Evolutionary conservation across 768 basidiomycete genomes (phyloP).

Genomic region (Cyclocybe cylindracea): DNA sequence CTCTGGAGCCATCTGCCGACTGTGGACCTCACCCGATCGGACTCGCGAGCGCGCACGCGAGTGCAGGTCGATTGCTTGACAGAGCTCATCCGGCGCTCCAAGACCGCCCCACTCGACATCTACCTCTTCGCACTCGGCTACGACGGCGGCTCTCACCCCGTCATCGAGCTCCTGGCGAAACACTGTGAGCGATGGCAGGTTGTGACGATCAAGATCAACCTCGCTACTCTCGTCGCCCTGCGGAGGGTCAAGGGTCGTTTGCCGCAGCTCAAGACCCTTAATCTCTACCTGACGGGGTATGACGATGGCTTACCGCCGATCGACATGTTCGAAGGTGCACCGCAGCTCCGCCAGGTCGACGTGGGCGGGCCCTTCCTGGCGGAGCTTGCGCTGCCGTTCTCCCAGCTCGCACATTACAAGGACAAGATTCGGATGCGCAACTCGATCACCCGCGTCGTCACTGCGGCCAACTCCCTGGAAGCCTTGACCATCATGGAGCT

Average conservation of each 20-base stretch:
- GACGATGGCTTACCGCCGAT: neutral
- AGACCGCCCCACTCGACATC: constrained; percentile 6
- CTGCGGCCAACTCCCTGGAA: neutral
- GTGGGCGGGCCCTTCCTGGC: neutral
- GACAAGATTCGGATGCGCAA: neutral
- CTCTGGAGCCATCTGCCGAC: no score
- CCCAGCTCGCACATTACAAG: neutral
- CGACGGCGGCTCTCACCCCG: constrained; percentile 1
- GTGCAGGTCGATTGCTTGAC: no score
- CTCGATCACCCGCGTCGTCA: neutral
- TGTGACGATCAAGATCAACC: no score
- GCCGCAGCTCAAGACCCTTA: no score
- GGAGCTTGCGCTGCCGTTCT: neutral
- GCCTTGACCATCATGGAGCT: neutral
- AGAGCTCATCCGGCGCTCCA: no score
- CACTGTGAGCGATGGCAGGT: no score
- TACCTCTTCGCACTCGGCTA: constrained; percentile 3
- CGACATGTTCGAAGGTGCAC: constrained; percentile 3
- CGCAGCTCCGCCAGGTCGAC: neutral
- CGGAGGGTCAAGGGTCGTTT: no score
- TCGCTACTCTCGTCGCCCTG: no score
- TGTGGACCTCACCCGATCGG: no score
- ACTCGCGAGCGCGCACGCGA: no score
- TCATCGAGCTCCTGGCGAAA: constrained; percentile 1
- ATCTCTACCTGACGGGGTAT: no score